Percentiles rank a stretch among this genome's conserved stretches.
Evolutionary conservation across 1,139 yeast genomes (phyloP).

Genomic region (Magnusiomyces sp.): DNA sequence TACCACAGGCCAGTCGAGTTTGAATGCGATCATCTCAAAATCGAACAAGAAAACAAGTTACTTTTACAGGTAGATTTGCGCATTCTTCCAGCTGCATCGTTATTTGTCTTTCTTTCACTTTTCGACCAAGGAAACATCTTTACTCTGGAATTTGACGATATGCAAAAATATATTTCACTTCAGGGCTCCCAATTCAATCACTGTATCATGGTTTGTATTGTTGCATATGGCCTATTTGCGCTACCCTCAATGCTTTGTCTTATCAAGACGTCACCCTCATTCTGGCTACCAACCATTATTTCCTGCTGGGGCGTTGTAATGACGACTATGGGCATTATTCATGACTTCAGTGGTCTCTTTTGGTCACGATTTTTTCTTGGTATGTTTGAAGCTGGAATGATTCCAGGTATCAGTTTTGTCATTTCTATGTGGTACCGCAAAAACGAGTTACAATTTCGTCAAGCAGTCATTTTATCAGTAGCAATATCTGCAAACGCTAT

Average conservation of each 20-base stretch:
- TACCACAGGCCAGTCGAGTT: neutral
- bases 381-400: slow-evolving; percentile 50
- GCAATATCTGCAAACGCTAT: slow-evolving; percentile 39
- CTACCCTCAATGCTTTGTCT: slow-evolving; percentile 39
- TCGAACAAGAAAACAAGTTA: slow-evolving; percentile 11
- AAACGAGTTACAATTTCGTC: slow-evolving; percentile 39
- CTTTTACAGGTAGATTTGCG: slow-evolving; percentile 20
- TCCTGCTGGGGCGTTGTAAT: slow-evolving; percentile 44
- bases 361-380: slow-evolving; percentile 48
- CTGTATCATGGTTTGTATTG: slow-evolving; percentile 45
- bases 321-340: slow-evolving; percentile 39
- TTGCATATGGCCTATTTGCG: slow-evolving; percentile 44
- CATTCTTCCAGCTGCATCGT: slow-evolving; percentile 31
- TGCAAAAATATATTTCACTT: slow-evolving; percentile 43
- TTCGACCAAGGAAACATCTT: slow-evolving; percentile 55
- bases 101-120: slow-evolving; percentile 45
- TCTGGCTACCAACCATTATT: slow-evolving; percentile 44
- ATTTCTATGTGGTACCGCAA: slow-evolving; percentile 30
- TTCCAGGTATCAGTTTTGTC: slow-evolving; percentile 35
- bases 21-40: neutral
- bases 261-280: slow-evolving; percentile 31
- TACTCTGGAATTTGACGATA: slow-evolving; percentile 49
- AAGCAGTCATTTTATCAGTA: slow-evolving; percentile 47
- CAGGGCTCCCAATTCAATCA: slow-evolving; percentile 42
- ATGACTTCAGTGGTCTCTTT: slow-evolving; percentile 38